Conservation (phyloP, 305 asterid species). For the Salvia sclarea region DNA sequence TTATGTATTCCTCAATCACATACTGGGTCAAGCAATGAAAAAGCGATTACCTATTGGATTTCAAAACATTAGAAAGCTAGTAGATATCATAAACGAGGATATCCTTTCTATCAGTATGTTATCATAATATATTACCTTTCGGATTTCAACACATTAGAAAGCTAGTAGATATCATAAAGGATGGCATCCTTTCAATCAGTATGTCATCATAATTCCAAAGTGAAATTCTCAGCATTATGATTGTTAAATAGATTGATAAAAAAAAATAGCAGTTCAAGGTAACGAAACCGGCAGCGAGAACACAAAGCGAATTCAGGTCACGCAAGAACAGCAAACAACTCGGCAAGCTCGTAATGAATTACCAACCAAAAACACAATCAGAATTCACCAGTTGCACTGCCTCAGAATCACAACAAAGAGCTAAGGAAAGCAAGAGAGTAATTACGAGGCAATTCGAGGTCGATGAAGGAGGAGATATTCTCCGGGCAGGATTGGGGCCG, state of each 20-base stretch:
- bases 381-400: conserved; percentile 22
- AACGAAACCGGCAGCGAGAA: conserved; percentile 2
- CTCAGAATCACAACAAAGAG: conserved; percentile 24
- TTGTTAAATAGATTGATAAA: neutral
- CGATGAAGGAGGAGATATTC: conserved; percentile 79
- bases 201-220: neutral
- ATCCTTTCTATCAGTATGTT: neutral
- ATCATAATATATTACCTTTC: no score
- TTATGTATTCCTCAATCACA: conserved; percentile 2
- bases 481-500: conserved; percentile 80
- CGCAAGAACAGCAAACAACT: conserved; percentile 15
- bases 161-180: neutral
- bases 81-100: neutral
- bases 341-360: neutral
- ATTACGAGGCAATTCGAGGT: conserved; percentile 83
- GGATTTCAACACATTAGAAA: no score
- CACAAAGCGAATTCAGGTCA: conserved; percentile 9
- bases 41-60: no score
- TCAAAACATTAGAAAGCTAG: no score
- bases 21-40: conserved; percentile 1
- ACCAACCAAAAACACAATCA: conserved; percentile 17
- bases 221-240: conserved; percentile 18
- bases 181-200: neutral
- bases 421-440: conserved; percentile 12
- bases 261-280: neutral